Evolutionary conservation across 352 stramenopile species (phyloP), one percentile per base, ranked within the genome.

Genomic region (Paralagenidium karlingii): DNA sequence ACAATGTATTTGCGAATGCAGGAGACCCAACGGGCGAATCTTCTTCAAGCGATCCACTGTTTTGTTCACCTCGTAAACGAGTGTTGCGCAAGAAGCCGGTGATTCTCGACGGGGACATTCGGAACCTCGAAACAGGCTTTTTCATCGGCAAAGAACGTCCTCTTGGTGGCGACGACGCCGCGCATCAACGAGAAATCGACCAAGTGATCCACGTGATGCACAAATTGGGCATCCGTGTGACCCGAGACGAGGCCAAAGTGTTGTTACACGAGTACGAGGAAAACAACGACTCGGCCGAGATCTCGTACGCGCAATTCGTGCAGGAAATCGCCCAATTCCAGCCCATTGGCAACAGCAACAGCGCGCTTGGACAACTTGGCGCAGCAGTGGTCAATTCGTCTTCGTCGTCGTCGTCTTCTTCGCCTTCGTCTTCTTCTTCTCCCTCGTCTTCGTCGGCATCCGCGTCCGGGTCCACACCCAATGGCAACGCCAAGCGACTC

Each of bases 181-280:
- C n/a, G n/a, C n/a, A n/a, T n/a, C 40, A 49, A 5, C 41, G 75
- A n/a, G 55, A 54, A 10, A 56, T 79, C 19, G 30, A 46, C 5
- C 64, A 81, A 26, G 53, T 83, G 13, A 42, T 61, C 11, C 49
- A 56, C 20, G 68, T 75, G 16, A 75, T 83, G 24, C 54, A 57
- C 8, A 40, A 45, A 9, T 68, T 68, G 39, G 67, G 57, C 16
- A 64, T 86, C 36, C 25, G 53, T 6, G 44, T 81, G 20, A 63
- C 67, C 3, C 63, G 47, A 4, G 63, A 75, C 30, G 68, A 82
- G 20, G 73, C 67, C 15, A 68, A 77, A 45, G 57, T 55, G 27
- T 51, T 86, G 25, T 51, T 70, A 3, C 64, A 79, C 37, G 73
- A 86, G 38, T 86, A 76, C 47, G 73, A 86, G 20, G 73, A 86